Percentiles rank a stretch among this genome's conserved stretches.
These are phyloP conservation scores for Cercophora scortea DNA, from an alignment of 495 filamentous ascomycete genomes.

Conservation along the genomic window DNA sequence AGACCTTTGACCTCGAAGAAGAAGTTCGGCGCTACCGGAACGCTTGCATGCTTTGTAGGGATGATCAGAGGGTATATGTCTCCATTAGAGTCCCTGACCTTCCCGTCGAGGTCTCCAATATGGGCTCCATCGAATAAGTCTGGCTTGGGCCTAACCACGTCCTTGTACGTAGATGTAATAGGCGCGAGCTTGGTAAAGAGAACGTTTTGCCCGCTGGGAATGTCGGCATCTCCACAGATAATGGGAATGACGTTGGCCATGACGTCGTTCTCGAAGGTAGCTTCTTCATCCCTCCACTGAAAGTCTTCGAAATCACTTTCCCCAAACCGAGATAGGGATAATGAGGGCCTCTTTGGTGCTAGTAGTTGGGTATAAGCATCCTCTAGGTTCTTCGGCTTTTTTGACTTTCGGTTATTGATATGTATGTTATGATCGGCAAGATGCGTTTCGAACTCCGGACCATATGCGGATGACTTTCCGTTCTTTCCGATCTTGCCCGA, in stretches of 20 bases:
- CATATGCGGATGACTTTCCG: too few species aligned
- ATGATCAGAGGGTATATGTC: constrained; percentile 21
- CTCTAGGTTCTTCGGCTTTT: too few species aligned
- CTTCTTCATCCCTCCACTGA: background rate
- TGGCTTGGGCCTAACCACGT: constrained; percentile 18
- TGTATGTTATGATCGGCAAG: too few species aligned
- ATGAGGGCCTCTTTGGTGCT: constrained; percentile 6
- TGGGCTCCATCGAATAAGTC: constrained; percentile 28
- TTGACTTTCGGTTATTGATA: too few species aligned
- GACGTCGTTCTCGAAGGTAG: background rate
- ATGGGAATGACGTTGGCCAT: constrained; percentile 8
- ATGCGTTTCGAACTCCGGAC: too few species aligned
- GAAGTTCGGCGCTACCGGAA: constrained; percentile 36
- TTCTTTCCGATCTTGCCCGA: background rate
- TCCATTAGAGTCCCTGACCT: constrained; percentile 9
- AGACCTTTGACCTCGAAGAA: constrained; percentile 32
- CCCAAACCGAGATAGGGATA: constrained; percentile 7
- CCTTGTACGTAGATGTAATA: constrained; percentile 2
- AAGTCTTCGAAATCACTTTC: constrained; percentile 3
- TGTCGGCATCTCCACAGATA: constrained; percentile 1
- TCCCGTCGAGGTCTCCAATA: constrained; percentile 2
- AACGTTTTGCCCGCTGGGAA: constrained; percentile 2
- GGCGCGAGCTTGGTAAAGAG: constrained; percentile 9
- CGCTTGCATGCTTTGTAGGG: constrained; percentile 25
- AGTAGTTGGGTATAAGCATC: too few species aligned